These are phyloP conservation scores for Yarrowia porcina DNA, from an alignment of 805 yeast genomes.

Conservation along the genomic window DNA sequence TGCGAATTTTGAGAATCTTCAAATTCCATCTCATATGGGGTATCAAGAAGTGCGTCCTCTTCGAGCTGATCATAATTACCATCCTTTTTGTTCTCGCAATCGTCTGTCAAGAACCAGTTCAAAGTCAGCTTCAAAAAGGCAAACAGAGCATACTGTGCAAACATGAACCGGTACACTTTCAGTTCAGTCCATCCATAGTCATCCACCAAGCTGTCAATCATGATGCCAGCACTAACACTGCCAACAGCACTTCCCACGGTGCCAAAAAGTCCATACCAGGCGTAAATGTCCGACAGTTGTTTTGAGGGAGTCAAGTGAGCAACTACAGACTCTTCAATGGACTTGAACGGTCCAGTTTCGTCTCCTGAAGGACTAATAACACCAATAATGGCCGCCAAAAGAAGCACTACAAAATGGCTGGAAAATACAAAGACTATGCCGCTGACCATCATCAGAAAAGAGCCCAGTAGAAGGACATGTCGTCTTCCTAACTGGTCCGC, in stretches of 20 bases:
- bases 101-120: too few relatives aligned
- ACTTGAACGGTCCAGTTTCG: slow-evolving; percentile 58
- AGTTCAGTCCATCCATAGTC: slow-evolving; percentile 36
- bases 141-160: slow-evolving; percentile 52
- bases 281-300: slow-evolving; percentile 52
- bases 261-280: slow-evolving; percentile 56
- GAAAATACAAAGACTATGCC: slow-evolving; percentile 43
- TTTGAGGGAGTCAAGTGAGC: slow-evolving; percentile 47
- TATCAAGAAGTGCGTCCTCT: not conserved
- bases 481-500: slow-evolving; percentile 51
- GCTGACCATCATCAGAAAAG: slow-evolving; percentile 45
- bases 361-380: slow-evolving; percentile 55
- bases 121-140: slow-evolving; percentile 52
- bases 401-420: slow-evolving; percentile 40
- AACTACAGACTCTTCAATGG: slow-evolving; percentile 53
- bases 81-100: too few relatives aligned
- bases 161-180: slow-evolving; percentile 55
- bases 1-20: too few relatives aligned
- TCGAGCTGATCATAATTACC: too few relatives aligned
- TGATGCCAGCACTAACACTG: slow-evolving; percentile 42
- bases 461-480: slow-evolving; percentile 42
- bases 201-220: slow-evolving; percentile 33
- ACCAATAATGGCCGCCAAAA: slow-evolving; percentile 47
- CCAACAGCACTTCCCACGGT: slow-evolving; percentile 49
- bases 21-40: too few relatives aligned